Base-by-base conservation (phyloP, 768 basidiomycete genomes). In the Agaricus blazei region DNA sequence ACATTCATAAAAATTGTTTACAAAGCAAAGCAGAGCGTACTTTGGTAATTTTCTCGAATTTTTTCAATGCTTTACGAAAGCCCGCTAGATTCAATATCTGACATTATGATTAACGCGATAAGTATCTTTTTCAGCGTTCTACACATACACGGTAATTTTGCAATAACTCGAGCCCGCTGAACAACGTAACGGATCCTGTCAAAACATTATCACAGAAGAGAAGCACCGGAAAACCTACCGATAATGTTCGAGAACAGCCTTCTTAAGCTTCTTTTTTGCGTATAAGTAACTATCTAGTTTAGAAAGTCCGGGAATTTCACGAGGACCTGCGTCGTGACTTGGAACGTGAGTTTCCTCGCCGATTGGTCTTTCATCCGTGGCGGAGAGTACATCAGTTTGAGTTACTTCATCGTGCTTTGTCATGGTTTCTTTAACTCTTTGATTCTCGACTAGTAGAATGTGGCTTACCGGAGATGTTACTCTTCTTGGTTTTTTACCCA, bases 21-120 rank as follows among this genome's bases (percentile, higher is more conserved):
- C 9, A 37, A 47, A 44, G 31, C 28, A 3, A 14, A 23, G 9
- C 1, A 29, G 26, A 3, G 57, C 66, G 7, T 62, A 88, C 86
- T 67, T 78, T 83, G 12, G 92, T 87, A 3, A 79, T 70, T 66
- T 91, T 94, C 64, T 88, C 88, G 59, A 90, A 93, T 67, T 93
- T 93, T 70, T 88, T 93, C 54, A 93, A 66, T 0, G 85, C 85
- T 66, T 93, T 93, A 27, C 89, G 77, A 67, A 97, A 93, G 1
- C 96, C 97, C 1, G 91, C 90, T 9, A 93, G 68, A 67, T 99
- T 98, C 40, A 98, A 70, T 44, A 88, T 83, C 87, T 92, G 59
- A 57, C 37, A 9, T 15, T 36, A 8, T 9, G 14, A 52, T 29
- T 29, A 31, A 40, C 38, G 34, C 34, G 24, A 9, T 38, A 4